phyloP scores from a whole-genome alignment of 2,329 filamentous ascomycete species.

The Penicillium sclerotiorum region DNA sequence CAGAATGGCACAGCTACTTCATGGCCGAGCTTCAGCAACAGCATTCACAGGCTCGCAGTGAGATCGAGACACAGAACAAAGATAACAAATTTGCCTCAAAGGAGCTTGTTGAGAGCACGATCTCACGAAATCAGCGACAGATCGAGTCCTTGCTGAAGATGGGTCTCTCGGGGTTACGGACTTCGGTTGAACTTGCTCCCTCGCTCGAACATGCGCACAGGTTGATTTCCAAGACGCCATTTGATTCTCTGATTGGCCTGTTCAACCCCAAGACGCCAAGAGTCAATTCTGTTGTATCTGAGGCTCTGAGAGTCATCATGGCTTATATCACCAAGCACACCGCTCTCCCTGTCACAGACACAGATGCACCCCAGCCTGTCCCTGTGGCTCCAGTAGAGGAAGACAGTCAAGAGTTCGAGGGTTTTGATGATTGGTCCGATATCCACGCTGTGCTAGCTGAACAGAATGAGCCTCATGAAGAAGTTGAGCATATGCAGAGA shows the following conservation, averaged over 20 bases:
- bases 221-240: slow-evolving; percentile 48
- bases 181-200: slow-evolving; percentile 48
- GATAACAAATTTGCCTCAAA: slow-evolving; percentile 45
- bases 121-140: slow-evolving; percentile 60
- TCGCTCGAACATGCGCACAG: slow-evolving; percentile 44
- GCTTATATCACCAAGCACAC: slow-evolving; percentile 42
- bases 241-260: slow-evolving; percentile 53
- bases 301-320: slow-evolving; percentile 53
- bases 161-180: slow-evolving; percentile 54
- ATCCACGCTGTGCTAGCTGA: slow-evolving; percentile 51
- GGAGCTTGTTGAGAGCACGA: slow-evolving; percentile 54
- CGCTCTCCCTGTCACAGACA: slow-evolving; percentile 18
- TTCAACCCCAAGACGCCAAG: slow-evolving; percentile 54
- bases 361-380: slow-evolving; percentile 21
- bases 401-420: slow-evolving; percentile 67
- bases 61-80: slow-evolving; percentile 58
- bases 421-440: slow-evolving; percentile 61
- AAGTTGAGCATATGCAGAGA: slow-evolving; percentile 40
- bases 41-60: slow-evolving; percentile 58
- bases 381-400: slow-evolving; percentile 48
- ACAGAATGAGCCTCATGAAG: slow-evolving; percentile 25
- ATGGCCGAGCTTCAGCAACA: slow-evolving; percentile 56
- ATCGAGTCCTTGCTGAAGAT: slow-evolving; percentile 58
- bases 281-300: slow-evolving; percentile 50
- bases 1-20: slow-evolving; percentile 59